Conservation (phyloP, 352 stramenopile species). For the Blastocystis sp. region DNA sequence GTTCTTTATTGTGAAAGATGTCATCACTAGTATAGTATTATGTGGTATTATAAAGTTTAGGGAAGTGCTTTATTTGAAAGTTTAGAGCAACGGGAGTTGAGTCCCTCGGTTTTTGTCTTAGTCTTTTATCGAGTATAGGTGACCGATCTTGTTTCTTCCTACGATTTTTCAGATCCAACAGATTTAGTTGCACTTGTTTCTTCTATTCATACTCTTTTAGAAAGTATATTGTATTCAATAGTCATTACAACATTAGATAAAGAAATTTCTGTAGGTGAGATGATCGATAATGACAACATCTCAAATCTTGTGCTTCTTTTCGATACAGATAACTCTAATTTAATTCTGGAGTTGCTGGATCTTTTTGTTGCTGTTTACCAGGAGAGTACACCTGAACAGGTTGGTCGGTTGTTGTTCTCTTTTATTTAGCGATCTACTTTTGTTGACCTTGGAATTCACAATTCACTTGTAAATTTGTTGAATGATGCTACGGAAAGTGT, state of each 20-base stretch:
- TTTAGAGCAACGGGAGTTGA: neutral
- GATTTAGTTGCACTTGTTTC: neutral
- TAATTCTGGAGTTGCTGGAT: neutral
- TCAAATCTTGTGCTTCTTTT: neutral
- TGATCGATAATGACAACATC: neutral
- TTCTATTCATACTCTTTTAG: neutral
- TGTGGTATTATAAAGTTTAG: neutral
- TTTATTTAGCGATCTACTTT: neutral
- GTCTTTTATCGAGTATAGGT: neutral
- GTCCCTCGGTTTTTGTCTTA: neutral
- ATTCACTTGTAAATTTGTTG: neutral
- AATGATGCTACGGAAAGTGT: neutral
- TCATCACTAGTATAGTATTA: neutral
- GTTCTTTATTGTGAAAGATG: neutral
- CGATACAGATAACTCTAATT: neutral
- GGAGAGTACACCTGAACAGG: neutral
- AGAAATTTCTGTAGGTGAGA: neutral
- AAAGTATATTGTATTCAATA: neutral
- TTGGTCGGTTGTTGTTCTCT: neutral
- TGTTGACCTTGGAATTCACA: slow-evolving; percentile 21
- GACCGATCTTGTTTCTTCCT: neutral
- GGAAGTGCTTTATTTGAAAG: neutral
- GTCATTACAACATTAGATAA: neutral
- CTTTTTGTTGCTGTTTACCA: neutral
- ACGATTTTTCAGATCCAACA: neutral